A percentile compares a stretch with the other conserved stretches of the same genome.
Evolutionary conservation across 805 yeast species (phyloP).

Genomic region (Yamadazyma laniorum): DNA sequence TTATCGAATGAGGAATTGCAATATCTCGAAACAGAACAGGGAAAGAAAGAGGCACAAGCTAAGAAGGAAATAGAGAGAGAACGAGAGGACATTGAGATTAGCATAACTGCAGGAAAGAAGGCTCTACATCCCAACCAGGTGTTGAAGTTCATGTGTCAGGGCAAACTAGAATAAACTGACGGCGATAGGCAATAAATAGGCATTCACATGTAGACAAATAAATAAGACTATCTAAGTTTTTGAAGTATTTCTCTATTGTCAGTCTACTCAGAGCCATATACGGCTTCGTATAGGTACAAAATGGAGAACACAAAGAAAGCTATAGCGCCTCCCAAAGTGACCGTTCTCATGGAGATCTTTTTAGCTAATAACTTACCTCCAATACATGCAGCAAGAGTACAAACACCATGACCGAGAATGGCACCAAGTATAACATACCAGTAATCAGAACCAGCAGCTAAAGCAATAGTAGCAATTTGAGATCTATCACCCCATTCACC

Average conservation of each 20-base stretch:
- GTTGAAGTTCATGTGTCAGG: constrained; percentile 40
- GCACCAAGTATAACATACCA: constrained; percentile 89
- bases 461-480: constrained; percentile 95
- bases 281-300: constrained; percentile 73
- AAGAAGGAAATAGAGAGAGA: constrained; percentile 19
- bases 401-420: constrained; percentile 80
- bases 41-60: constrained; percentile 25
- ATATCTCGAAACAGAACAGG: constrained; percentile 30
- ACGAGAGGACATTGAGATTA: constrained; percentile 25
- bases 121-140: constrained; percentile 34
- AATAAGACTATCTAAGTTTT: no score
- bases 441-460: constrained; percentile 96
- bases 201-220: no score
- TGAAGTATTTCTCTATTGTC: no score
- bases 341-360: constrained; percentile 85
- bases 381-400: constrained; percentile 86
- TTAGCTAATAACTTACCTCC: constrained; percentile 93
- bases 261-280: constrained; percentile 21
- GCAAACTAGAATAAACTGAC: constrained; percentile 20
- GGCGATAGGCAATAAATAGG: neutral
- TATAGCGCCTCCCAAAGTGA: constrained; percentile 85
- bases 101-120: constrained; percentile 24
- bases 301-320: constrained; percentile 84
- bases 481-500: constrained; percentile 99
- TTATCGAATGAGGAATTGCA: constrained; percentile 49